Percentiles rank a stretch among this genome's conserved stretches.
Evolutionary conservation across 495 filamentous ascomycete genomes (phyloP).

Genomic region (Jackrogersella minutella): DNA sequence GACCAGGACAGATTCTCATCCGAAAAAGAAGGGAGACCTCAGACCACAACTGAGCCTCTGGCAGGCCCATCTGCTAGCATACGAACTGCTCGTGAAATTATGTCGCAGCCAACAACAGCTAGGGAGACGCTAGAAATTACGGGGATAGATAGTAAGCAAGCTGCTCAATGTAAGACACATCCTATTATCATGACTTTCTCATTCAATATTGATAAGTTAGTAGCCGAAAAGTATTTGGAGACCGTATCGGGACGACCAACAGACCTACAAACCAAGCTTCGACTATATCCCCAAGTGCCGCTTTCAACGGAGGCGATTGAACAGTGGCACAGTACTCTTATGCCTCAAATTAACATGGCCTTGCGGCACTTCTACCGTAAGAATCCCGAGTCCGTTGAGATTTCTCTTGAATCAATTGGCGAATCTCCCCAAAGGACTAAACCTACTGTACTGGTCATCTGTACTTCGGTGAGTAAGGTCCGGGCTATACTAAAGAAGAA

Average conservation of each 20-base stretch:
- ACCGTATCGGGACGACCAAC: conserved; percentile 11
- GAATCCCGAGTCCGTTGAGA: conserved; percentile 75
- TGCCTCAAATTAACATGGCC: conserved; percentile 72
- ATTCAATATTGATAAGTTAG: conserved; percentile 26
- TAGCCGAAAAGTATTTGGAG: conserved; percentile 4
- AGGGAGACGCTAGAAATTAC: background rate
- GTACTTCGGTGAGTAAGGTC: conserved; percentile 74
- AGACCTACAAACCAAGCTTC: conserved; percentile 49
- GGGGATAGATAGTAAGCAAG: conserved; percentile 29
- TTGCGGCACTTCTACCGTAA: conserved; percentile 68
- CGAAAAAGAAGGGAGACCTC: background rate
- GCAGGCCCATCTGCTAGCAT: conserved; percentile 26
- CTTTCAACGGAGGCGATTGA: conserved; percentile 69
- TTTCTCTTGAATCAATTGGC: conserved; percentile 76
- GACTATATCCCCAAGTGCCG: conserved; percentile 59
- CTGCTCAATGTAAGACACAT: conserved; percentile 10
- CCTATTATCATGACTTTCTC: conserved; percentile 8
- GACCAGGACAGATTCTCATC: conserved; percentile 41
- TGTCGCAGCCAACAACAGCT: background rate
- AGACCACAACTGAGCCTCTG: background rate
- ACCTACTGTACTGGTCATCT: conserved; percentile 80
- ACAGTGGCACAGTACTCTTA: conserved; percentile 74
- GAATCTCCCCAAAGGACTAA: conserved; percentile 69
- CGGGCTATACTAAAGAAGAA: conserved; percentile 74
- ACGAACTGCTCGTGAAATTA: background rate